Percentiles rank a stretch among this genome's conserved stretches.
These are phyloP conservation scores for Leccinum angustisporum DNA, from an alignment of 1,284 basidiomycete genomes.

Conservation along the genomic window DNA sequence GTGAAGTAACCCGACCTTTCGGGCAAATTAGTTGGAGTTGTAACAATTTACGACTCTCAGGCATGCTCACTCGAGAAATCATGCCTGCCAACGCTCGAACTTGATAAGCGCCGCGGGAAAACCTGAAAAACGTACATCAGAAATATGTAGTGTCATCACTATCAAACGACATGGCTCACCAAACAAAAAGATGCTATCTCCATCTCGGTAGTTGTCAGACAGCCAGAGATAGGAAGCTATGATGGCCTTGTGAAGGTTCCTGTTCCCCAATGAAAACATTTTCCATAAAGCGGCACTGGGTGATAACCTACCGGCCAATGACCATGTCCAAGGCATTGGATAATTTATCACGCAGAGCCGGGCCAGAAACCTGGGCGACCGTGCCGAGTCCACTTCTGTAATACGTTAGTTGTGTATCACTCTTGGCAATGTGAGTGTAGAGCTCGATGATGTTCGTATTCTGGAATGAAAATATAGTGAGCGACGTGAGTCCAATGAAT, in stretches of 20 bases:
- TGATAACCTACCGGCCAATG: conserved; percentile 30
- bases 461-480: conserved; percentile 14
- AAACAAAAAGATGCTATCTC: conserved; percentile 38
- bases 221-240: conserved; percentile 39
- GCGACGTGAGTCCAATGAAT: not conserved
- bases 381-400: conserved; percentile 40
- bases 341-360: conserved; percentile 11
- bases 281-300: not conserved
- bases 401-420: conserved; percentile 33
- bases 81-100: conserved; percentile 39
- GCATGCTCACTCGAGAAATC: conserved; percentile 31
- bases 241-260: conserved; percentile 36
- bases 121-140: conserved; percentile 23
- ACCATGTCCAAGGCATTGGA: conserved; percentile 30
- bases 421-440: conserved; percentile 34
- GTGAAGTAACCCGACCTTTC: too few relatives aligned
- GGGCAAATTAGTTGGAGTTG: too few relatives aligned
- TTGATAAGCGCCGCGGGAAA: conserved; percentile 44
- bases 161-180: conserved; percentile 20
- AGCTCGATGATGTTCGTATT: conserved; percentile 40
- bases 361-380: conserved; percentile 22
- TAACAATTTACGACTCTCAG: not conserved
- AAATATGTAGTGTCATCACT: not conserved
- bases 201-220: conserved; percentile 34
- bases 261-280: conserved; percentile 4